These are phyloP conservation scores for Mycogone perniciosa DNA, from an alignment of 2,329 filamentous ascomycete species.

Conservation along the genomic window DNA sequence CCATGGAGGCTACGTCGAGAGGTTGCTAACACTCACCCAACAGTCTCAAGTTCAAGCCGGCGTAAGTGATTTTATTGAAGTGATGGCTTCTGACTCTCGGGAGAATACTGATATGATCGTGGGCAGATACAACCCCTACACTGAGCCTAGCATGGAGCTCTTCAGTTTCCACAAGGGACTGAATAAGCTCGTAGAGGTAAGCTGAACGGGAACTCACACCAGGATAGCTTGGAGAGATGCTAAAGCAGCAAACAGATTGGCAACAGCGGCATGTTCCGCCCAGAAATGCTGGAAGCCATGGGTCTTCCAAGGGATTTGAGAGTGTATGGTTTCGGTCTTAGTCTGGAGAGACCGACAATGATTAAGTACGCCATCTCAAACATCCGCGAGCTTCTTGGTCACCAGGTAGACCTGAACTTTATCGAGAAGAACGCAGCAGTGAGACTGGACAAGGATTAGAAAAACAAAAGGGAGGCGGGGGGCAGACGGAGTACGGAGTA, in stretches of 20 bases:
- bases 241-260: conserved; percentile 53
- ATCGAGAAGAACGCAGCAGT: conserved; percentile 89
- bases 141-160: conserved; percentile 96
- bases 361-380: conserved; percentile 89
- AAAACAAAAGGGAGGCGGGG: no score
- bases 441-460: conserved; percentile 74
- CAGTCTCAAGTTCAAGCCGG: conserved; percentile 85
- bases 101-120: neutral
- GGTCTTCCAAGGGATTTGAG: conserved; percentile 85
- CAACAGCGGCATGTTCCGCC: conserved; percentile 97
- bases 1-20: neutral
- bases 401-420: conserved; percentile 92
- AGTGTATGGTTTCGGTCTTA: conserved; percentile 91
- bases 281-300: conserved; percentile 95
- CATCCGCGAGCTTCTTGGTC: conserved; percentile 85
- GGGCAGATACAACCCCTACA: conserved; percentile 73
- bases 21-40: neutral
- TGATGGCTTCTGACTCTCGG: neutral
- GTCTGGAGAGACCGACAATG: conserved; percentile 93
- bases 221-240: neutral
- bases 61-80: conserved; percentile 30
- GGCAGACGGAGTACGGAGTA: no score
- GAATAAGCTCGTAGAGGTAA: conserved; percentile 73
- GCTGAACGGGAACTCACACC: neutral
- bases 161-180: conserved; percentile 91